These are phyloP conservation scores for Cymbopogon citratus DNA, from an alignment of 176 grass and related monocot species.

Conservation along the genomic window DNA sequence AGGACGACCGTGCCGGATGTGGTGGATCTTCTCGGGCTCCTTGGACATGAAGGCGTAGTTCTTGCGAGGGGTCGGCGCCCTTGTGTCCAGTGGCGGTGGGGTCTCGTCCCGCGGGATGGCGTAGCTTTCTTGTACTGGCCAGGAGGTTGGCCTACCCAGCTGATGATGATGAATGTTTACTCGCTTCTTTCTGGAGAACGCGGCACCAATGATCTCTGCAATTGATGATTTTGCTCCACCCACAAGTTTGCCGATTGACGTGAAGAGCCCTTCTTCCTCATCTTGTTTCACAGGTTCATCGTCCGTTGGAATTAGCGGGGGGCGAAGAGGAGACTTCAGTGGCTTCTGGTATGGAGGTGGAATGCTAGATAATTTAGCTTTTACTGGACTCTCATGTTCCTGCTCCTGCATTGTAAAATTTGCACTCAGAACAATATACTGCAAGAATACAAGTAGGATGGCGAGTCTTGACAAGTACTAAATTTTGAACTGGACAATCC, in stretches of 20 bases:
- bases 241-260: conserved; percentile 47
- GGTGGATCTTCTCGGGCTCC: conserved; percentile 76
- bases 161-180: conserved; percentile 37
- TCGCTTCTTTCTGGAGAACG: conserved; percentile 59
- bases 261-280: conserved; percentile 58
- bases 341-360: conserved; percentile 54
- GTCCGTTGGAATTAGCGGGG: conserved; percentile 54
- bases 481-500: neutral
- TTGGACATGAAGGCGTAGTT: conserved; percentile 79
- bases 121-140: conserved; percentile 60
- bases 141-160: conserved; percentile 28
- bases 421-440: conserved; percentile 32
- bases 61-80: conserved; percentile 56
- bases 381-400: conserved; percentile 23
- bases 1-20: conserved; percentile 50
- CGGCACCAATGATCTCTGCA: conserved; percentile 37
- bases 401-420: conserved; percentile 42
- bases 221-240: conserved; percentile 52
- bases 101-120: conserved; percentile 53
- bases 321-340: conserved; percentile 39
- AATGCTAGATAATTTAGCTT: conserved; percentile 53
- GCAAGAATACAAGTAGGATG: neutral
- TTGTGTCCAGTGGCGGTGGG: conserved; percentile 48
- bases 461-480: neutral
- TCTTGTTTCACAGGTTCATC: conserved; percentile 59